These are phyloP conservation scores for Phytophthora cactorum DNA, from an alignment of 352 stramenopile species.

Conservation along the genomic window DNA sequence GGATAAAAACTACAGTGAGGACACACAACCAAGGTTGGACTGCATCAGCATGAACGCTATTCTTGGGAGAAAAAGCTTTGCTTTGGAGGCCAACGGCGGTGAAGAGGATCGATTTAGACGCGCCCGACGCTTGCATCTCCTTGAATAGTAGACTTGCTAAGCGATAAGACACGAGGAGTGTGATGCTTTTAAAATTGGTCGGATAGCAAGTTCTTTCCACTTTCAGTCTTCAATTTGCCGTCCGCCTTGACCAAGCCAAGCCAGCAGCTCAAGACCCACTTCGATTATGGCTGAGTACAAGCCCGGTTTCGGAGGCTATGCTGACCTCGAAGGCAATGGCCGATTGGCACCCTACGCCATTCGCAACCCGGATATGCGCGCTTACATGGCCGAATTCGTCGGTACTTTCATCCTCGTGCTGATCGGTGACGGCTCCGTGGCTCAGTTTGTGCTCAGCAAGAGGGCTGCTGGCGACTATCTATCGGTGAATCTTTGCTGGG, in stretches of 20 bases:
- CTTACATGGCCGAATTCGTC: conserved; percentile 70
- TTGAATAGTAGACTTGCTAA: background rate
- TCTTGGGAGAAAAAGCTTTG: background rate
- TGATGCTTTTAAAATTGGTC: conserved; percentile 6
- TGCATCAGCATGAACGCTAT: background rate
- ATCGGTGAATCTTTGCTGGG: conserved; percentile 64
- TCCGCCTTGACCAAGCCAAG: conserved; percentile 8
- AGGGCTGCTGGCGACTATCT: conserved; percentile 54
- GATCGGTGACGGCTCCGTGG: conserved; percentile 65
- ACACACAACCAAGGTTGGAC: background rate
- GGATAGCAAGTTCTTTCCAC: background rate
- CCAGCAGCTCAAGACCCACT: conserved; percentile 18
- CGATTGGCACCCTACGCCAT: conserved; percentile 41
- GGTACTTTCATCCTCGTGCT: conserved; percentile 68
- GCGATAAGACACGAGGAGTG: conserved; percentile 29
- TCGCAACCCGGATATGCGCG: conserved; percentile 46
- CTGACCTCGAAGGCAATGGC: conserved; percentile 38
- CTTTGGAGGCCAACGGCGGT: no score
- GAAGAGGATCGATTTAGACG: background rate
- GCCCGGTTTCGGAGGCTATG: conserved; percentile 36
- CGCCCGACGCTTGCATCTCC: background rate
- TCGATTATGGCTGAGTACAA: conserved; percentile 37
- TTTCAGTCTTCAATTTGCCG: conserved; percentile 32
- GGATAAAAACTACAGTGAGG: background rate
- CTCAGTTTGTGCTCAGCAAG: conserved; percentile 59